Conservation (phyloP, 768 basidiomycete species). For the Pleurotus platypus region DNA sequence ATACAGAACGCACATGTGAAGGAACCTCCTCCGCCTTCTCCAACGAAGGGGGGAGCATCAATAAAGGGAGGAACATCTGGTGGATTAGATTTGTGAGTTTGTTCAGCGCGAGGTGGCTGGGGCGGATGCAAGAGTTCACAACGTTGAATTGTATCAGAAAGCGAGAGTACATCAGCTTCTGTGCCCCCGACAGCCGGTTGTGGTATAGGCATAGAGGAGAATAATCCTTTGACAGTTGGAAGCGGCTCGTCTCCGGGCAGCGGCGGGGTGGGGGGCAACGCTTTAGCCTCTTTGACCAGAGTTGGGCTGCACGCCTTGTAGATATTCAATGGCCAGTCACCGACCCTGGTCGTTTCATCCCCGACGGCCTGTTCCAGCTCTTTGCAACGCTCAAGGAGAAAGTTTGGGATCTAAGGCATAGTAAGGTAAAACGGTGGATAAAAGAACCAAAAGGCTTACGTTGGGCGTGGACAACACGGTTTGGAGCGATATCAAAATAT, state of each 20-base stretch:
- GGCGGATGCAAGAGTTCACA: neutral
- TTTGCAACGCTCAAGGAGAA: neutral
- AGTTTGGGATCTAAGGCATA: neutral
- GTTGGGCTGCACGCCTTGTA: neutral
- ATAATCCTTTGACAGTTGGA: neutral
- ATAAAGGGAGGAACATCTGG: neutral
- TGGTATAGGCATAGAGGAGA: neutral
- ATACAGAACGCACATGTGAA: slow-evolving; percentile 3
- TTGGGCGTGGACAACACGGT: neutral
- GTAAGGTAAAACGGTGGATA: neutral
- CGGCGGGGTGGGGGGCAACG: neutral
- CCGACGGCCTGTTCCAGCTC: neutral
- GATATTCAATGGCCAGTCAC: slow-evolving; percentile 2
- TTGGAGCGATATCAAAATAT: neutral
- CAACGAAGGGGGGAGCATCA: neutral
- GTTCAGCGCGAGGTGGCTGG: too few species aligned
- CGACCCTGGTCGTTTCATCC: neutral
- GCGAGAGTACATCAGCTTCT: neutral
- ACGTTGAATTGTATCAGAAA: neutral
- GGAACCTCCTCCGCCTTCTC: neutral
- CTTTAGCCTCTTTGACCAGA: too few species aligned
- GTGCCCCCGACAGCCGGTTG: neutral
- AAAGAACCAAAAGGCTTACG: neutral
- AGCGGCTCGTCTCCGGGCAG: neutral
- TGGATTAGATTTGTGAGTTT: too few species aligned